These are phyloP conservation scores for Tylopilus plumbeoviolaceoides DNA, from an alignment of 768 basidiomycete species.

Conservation along the genomic window DNA sequence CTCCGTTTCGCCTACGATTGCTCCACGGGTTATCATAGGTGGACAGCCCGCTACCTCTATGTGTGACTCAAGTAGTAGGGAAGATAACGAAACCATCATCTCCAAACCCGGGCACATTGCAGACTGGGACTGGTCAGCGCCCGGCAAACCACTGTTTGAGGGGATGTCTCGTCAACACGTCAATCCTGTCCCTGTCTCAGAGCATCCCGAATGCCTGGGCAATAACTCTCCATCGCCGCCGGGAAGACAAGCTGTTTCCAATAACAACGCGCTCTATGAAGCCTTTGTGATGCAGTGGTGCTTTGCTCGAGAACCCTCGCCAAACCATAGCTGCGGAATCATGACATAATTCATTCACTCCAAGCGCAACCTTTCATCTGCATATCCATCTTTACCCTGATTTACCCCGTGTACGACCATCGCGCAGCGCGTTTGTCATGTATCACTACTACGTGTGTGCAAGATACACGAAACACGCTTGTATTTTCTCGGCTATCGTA, in stretches of 20 bases:
- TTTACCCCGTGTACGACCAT: neutral
- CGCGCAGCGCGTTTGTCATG: neutral
- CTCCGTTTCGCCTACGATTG: conserved; percentile 15
- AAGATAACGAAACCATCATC: neutral
- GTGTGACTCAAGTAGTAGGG: neutral
- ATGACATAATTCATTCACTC: conserved; percentile 11
- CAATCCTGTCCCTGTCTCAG: conserved; percentile 15
- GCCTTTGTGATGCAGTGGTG: conserved; percentile 67
- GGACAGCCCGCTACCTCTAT: conserved; percentile 23
- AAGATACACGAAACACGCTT: neutral
- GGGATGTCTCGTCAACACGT: neutral
- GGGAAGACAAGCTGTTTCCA: neutral
- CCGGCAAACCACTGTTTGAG: neutral
- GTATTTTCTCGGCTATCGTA: neutral
- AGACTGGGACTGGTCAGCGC: conserved; percentile 25
- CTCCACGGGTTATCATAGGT: conserved; percentile 22
- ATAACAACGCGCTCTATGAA: conserved; percentile 43
- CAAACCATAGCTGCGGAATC: conserved; percentile 12
- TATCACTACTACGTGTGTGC: neutral
- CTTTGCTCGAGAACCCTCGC: conserved; percentile 49
- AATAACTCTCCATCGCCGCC: neutral
- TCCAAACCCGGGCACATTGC: conserved; percentile 4
- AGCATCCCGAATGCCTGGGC: conserved; percentile 14
- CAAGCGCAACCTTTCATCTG: neutral
- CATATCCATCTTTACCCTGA: neutral